Conservation (phyloP, 768 basidiomycete species). For the Austroboletus eburneus region DNA sequence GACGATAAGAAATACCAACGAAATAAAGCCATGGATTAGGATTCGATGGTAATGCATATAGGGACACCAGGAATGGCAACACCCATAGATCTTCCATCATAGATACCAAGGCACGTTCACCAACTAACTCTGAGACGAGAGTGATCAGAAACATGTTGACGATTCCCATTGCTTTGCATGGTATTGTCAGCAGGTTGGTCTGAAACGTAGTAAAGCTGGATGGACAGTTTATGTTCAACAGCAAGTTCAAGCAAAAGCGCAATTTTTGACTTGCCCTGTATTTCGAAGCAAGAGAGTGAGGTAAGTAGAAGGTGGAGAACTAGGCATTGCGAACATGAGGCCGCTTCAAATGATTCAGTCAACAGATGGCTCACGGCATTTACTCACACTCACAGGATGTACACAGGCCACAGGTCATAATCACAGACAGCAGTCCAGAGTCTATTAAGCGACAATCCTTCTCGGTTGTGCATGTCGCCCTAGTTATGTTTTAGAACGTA, state of each 20-base stretch:
- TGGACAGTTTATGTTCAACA: background rate
- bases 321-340: constrained; percentile 50
- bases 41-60: constrained; percentile 44
- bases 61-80: constrained; percentile 55
- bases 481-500: background rate
- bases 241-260: background rate
- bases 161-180: constrained; percentile 47
- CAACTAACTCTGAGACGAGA: constrained; percentile 46
- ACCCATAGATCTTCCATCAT: constrained; percentile 57
- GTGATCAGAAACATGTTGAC: constrained; percentile 49
- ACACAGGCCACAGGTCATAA: constrained; percentile 61
- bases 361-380: background rate
- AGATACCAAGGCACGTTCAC: constrained; percentile 50
- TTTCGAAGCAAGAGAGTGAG: constrained; percentile 55
- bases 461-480: constrained; percentile 65
- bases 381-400: constrained; percentile 37
- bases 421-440: constrained; percentile 55
- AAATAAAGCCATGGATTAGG: constrained; percentile 53
- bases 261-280: constrained; percentile 37
- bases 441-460: constrained; percentile 47
- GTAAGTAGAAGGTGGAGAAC: constrained; percentile 46
- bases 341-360: constrained; percentile 32
- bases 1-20: constrained; percentile 30
- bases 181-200: constrained; percentile 62
- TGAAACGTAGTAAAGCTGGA: constrained; percentile 54